Percentiles rank a stretch among this genome's conserved stretches.
Evolutionary conservation across 2,329 filamentous ascomycete genomes (phyloP).

Genomic region (Fusarium keratoplasticum): DNA sequence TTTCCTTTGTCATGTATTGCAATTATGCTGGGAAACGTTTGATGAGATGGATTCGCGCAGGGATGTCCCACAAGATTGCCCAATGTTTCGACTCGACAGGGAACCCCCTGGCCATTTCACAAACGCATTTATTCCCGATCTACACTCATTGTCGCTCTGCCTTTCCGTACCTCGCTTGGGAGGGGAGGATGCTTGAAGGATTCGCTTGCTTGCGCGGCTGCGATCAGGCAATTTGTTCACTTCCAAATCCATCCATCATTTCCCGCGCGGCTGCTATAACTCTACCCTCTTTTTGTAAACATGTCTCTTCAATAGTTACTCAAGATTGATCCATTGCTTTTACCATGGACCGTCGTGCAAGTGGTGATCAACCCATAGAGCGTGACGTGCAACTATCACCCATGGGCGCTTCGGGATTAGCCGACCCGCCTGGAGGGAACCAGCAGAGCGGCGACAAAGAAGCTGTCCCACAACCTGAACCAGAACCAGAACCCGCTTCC

Average conservation of each 20-base stretch:
- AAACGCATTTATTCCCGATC: neutral
- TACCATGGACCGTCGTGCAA: neutral
- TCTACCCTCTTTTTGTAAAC: neutral
- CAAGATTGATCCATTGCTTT: neutral
- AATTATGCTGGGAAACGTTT: neutral
- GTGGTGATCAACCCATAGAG: neutral
- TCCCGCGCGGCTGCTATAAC: neutral
- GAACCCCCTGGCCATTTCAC: neutral
- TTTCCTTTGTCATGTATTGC: neutral
- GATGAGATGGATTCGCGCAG: neutral
- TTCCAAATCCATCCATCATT: neutral
- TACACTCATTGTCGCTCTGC: neutral
- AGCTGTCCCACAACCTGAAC: too few relatives aligned
- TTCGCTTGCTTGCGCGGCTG: neutral
- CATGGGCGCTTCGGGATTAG: neutral
- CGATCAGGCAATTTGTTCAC: neutral
- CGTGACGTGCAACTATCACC: neutral
- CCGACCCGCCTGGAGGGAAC: neutral
- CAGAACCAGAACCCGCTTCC: neutral
- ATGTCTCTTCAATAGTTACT: neutral
- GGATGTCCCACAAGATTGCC: neutral
- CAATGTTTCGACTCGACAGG: neutral
- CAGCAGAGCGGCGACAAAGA: neutral
- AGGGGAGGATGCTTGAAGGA: neutral
- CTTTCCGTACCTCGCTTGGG: neutral